A percentile compares a stretch with the other conserved stretches of the same genome.
These are phyloP conservation scores for Echium plantagineum DNA, from an alignment of 257 asterid species.

Conservation along the genomic window DNA sequence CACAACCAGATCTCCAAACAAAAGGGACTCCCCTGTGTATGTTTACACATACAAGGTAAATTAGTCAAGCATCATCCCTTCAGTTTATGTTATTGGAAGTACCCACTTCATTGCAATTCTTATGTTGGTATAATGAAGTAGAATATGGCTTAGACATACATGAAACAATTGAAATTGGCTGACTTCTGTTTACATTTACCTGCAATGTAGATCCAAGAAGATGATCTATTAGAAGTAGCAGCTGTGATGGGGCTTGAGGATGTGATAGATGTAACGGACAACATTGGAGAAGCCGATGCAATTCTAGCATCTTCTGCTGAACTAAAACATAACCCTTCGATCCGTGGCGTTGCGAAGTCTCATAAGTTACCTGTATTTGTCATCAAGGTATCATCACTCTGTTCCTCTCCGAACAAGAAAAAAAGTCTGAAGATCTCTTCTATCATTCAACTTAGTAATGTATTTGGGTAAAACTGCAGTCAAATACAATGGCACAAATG, in stretches of 20 bases:
- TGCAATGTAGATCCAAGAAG: conserved; percentile 66
- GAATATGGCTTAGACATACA: not conserved
- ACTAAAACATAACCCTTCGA: conserved; percentile 89
- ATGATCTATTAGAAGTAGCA: conserved; percentile 79
- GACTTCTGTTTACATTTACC: conserved; percentile 3
- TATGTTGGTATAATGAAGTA: too few species aligned
- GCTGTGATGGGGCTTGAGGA: conserved; percentile 86
- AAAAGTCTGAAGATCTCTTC: not conserved
- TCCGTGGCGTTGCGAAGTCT: conserved; percentile 82
- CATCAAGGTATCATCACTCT: conserved; percentile 46
- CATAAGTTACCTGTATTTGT: conserved; percentile 79
- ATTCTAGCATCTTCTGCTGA: conserved; percentile 66
- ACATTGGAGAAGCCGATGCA: conserved; percentile 74
- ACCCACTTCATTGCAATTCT: not conserved
- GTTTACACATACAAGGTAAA: conserved; percentile 70
- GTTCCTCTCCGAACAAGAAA: conserved; percentile 2
- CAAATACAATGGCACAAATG: conserved; percentile 89
- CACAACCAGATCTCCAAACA: conserved; percentile 16
- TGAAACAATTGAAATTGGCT: not conserved
- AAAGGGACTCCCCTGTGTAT: conserved; percentile 37
- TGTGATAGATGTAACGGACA: conserved; percentile 67
- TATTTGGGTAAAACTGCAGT: conserved; percentile 29
- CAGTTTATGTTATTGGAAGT: conserved; percentile 4
- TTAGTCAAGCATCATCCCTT: conserved; percentile 3
- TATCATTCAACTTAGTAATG: too few species aligned